These are phyloP conservation scores for Pleoardoris graminearum DNA, from an alignment of 2,329 filamentous ascomycete genomes.

Conservation along the genomic window DNA sequence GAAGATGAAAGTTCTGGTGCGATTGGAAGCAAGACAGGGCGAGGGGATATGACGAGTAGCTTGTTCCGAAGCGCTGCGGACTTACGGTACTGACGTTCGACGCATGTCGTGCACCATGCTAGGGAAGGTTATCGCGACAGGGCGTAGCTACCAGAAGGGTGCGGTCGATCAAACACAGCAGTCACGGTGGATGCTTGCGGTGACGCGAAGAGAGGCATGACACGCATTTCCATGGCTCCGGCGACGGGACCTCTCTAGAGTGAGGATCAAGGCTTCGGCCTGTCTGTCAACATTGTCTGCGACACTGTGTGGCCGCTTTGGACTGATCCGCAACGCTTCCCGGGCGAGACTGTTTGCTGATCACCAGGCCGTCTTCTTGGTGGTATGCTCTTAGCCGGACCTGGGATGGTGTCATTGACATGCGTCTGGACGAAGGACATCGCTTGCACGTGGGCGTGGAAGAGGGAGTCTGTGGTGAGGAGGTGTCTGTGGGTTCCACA, in stretches of 20 bases:
- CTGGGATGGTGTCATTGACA: conserved; percentile 16
- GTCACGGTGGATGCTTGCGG: conserved; percentile 11
- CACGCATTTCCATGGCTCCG: conserved; percentile 17
- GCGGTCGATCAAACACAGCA: conserved; percentile 18
- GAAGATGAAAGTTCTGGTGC: conserved; percentile 21
- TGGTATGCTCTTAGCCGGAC: conserved; percentile 25
- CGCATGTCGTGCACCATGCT: conserved; percentile 18
- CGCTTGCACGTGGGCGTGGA: conserved; percentile 15
- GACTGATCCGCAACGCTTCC: conserved; percentile 11
- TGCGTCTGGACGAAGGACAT: conserved; percentile 7
- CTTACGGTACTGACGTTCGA: conserved; percentile 14
- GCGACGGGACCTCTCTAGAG: conserved; percentile 45
- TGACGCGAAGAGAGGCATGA: conserved; percentile 10
- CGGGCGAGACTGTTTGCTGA: conserved; percentile 16
- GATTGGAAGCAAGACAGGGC: conserved; percentile 10
- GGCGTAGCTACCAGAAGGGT: conserved; percentile 11
- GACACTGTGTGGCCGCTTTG: conserved; percentile 15
- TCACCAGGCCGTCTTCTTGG: conserved; percentile 14
- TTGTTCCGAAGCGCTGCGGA: conserved; percentile 24
- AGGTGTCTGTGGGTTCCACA: conserved; percentile 17
- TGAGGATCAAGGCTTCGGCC: conserved; percentile 48
- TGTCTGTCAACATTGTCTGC: conserved; percentile 35
- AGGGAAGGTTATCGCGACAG: conserved; percentile 15
- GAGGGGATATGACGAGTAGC: conserved; percentile 13
- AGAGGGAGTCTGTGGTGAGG: conserved; percentile 24